Conservation (phyloP, 495 filamentous ascomycete species). For the Daldinia caldariorum region DNA sequence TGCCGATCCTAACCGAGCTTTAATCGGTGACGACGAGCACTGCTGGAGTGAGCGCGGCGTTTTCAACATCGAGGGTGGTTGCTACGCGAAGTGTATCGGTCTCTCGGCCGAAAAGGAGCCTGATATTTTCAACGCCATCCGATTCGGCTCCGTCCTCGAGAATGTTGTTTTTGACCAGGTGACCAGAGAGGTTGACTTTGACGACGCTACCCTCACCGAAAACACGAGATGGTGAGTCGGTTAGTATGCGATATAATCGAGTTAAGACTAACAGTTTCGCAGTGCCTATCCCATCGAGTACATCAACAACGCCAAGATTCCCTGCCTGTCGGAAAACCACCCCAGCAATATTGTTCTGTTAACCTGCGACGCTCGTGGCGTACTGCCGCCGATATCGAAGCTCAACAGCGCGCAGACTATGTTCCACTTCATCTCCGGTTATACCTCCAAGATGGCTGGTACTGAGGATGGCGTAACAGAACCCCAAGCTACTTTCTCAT, state of each 20-base stretch:
- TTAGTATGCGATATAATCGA: not conserved
- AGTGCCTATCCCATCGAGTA: slow-evolving; percentile 98
- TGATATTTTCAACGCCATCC: slow-evolving; percentile 97
- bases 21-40: slow-evolving; percentile 99
- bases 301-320: slow-evolving; percentile 98
- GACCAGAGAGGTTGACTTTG: slow-evolving; percentile 91
- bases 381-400: slow-evolving; percentile 97
- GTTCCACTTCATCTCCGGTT: slow-evolving; percentile 99
- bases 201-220: slow-evolving; percentile 93
- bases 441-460: slow-evolving; percentile 99
- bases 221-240: slow-evolving; percentile 82
- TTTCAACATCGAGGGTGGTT: slow-evolving; percentile 99
- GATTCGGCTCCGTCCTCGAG: slow-evolving; percentile 95
- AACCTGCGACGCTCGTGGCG: slow-evolving; percentile 97
- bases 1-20: slow-evolving; percentile 91
- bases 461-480: slow-evolving; percentile 97
- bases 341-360: slow-evolving; percentile 97
- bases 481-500: slow-evolving; percentile 98
- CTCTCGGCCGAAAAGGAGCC: slow-evolving; percentile 98
- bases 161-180: slow-evolving; percentile 97
- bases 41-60: slow-evolving; percentile 97
- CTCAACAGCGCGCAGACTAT: slow-evolving; percentile 95
- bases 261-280: slow-evolving; percentile 19
- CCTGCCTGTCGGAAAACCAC: slow-evolving; percentile 86
- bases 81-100: slow-evolving; percentile 99